Evolutionary conservation across 257 asterid genomes (phyloP).

Genomic region (Knoxia roxburghii): DNA sequence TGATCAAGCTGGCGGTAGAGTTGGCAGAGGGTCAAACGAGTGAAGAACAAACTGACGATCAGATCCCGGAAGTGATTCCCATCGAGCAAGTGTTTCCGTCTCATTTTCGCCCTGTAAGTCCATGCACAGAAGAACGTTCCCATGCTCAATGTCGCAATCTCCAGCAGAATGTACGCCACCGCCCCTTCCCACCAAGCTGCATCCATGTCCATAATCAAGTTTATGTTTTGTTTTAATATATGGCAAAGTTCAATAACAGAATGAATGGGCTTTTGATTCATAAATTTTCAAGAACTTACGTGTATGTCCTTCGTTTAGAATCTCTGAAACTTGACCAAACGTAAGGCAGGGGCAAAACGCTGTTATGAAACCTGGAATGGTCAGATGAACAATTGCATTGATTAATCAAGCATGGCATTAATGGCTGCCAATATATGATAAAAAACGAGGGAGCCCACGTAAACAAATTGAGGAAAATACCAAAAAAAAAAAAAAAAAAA

Average conservation of each 20-base stretch:
- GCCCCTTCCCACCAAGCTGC: conserved; percentile 21
- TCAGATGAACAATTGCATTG: not conserved
- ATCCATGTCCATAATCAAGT: no score
- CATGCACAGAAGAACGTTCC: conserved; percentile 1
- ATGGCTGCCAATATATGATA: no score
- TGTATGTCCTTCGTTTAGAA: conserved; percentile 24
- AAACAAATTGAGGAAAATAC: no score
- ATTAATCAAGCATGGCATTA: no score
- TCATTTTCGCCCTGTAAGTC: conserved; percentile 10
- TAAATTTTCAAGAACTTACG: conserved; percentile 9
- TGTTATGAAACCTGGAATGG: conserved; percentile 22
- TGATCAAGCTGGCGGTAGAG: conserved; percentile 16
- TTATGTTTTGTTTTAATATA: no score
- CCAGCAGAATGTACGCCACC: not conserved
- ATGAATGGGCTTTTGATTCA: not conserved
- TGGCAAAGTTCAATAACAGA: no score
- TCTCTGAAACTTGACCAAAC: conserved; percentile 23
- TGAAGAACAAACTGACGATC: not conserved
- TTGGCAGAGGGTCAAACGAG: conserved; percentile 13
- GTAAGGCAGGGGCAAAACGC: conserved; percentile 21
- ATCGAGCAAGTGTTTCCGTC: not conserved
- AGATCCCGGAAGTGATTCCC: not conserved
- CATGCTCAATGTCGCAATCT: not conserved
- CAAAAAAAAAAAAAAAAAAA: no score
- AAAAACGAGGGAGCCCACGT: no score